Percentiles rank a stretch among this genome's conserved stretches.
Conservation (phyloP, 371 early-diverging fungal species). For the Dinochytrium kinnereticum region DNA sequence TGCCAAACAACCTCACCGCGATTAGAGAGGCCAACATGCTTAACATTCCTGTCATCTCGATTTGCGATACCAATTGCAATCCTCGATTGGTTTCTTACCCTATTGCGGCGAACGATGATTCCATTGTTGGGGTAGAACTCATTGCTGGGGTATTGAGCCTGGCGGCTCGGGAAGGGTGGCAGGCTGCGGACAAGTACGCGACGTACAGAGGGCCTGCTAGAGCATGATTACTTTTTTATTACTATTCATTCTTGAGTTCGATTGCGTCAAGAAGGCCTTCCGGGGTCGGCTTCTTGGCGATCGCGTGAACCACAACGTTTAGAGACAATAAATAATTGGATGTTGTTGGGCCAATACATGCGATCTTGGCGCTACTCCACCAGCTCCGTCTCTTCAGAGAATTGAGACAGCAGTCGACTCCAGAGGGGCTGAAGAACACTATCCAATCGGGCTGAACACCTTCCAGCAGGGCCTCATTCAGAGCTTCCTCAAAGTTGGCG, state of each 20-base stretch:
- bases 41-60: conserved; percentile 89
- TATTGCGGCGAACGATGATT: conserved; percentile 97
- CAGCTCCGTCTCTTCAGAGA: conserved; percentile 4
- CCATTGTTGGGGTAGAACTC: conserved; percentile 77
- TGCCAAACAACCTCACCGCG: conserved; percentile 79
- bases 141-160: conserved; percentile 82
- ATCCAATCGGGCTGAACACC: conserved; percentile 44
- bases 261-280: conserved; percentile 41
- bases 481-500: conserved; percentile 34
- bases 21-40: conserved; percentile 80
- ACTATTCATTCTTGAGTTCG: not conserved
- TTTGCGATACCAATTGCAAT: conserved; percentile 93
- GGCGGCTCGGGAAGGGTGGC: conserved; percentile 39
- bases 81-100: conserved; percentile 90
- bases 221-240: not conserved
- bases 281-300: conserved; percentile 55
- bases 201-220: not conserved
- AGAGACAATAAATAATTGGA: conserved; percentile 41
- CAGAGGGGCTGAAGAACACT: conserved; percentile 68
- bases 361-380: conserved; percentile 35
- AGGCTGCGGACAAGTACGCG: not conserved
- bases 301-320: conserved; percentile 37
- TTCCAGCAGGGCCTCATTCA: not conserved
- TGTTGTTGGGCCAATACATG: conserved; percentile 65
- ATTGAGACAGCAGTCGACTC: conserved; percentile 49